Percentiles rank a stretch among this genome's conserved stretches.
Conservation (phyloP, 257 asterid species). For the Anisodus tanguticus region DNA sequence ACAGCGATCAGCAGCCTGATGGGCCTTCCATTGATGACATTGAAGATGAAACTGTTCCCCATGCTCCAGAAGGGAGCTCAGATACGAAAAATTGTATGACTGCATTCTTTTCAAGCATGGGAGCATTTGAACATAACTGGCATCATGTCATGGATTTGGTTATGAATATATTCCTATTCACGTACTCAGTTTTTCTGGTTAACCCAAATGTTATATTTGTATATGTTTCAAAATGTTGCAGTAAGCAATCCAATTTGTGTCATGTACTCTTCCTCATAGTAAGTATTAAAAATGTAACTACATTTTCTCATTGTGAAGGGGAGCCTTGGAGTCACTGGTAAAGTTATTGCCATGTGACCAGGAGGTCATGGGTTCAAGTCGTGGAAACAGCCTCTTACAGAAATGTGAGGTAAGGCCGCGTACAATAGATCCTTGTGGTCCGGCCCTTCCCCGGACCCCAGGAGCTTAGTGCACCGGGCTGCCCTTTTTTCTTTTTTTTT, state of each 20-base stretch:
- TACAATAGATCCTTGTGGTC: too few species aligned
- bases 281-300: not conserved
- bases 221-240: conserved; percentile 5
- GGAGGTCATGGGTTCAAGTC: too few species aligned
- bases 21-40: conserved; percentile 48
- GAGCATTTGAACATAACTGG: conserved; percentile 8
- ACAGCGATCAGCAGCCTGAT: conserved; percentile 72
- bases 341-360: too few species aligned
- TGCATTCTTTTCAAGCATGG: conserved; percentile 30
- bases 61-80: conserved; percentile 39
- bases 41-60: conserved; percentile 45
- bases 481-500: too few species aligned
- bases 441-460: too few species aligned
- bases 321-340: too few species aligned
- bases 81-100: conserved; percentile 54
- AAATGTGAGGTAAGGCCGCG: too few species aligned
- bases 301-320: not conserved
- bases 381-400: too few species aligned
- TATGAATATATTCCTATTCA: not conserved
- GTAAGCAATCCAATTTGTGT: not conserved
- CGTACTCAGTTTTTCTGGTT: not conserved
- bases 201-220: not conserved
- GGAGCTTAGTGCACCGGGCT: too few species aligned
- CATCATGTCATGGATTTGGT: conserved; percentile 16
- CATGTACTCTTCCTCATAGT: not conserved